Base-by-base conservation (phyloP, 73 alveolate genomes). In the Paramecium bursaria region DNA sequence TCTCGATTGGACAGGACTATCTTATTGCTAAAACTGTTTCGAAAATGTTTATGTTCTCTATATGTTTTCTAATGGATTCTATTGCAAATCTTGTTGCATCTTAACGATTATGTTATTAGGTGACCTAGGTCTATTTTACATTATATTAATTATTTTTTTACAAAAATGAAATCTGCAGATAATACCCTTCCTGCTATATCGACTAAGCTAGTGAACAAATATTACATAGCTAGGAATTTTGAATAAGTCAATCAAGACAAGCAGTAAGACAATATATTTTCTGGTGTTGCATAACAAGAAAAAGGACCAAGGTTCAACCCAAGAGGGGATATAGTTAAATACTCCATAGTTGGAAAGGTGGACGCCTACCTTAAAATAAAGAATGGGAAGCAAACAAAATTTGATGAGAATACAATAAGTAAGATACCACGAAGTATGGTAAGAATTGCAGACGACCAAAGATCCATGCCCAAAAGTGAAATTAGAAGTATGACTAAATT, bases 401-500 rank as follows among this genome's bases (percentile, higher is more conserved):
- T 67, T 19, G 82, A 67, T 67, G 82, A 67, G 44, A 25, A 39
- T 67, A 27, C 49, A 25, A 29, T 67, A 21, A 21, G 82, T 25
- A 21, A 67, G 44, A 35, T 67, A 7, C 82, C 82, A 21, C 5
- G 22, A 35, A 67, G 44, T 39, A 25, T 25, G 10, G 15, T 19
- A 9, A 31, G 60, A 67, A 67, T 67, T 31, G 82, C 33, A 19
- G 10, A n/a, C 14, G 82, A 67, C 33, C 22, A 67, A 27, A 67
- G 82, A 19, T 67, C 82, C 4, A 67, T 67, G 60, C 60, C 82
- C 2, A 67, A 67, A 46, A 67, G 82, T 42, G 82, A 67, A 39
- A 13, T 67, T 21, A 67, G 29, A 67, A 67, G 82, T 21, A 15
- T 15, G 23, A n/a, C 27, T 30, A 67, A 67, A 57, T 53, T 0